These are phyloP conservation scores for Prasinococcaceae sp. DNA, from an alignment of 139 green algal genomes.

Conservation along the genomic window DNA sequence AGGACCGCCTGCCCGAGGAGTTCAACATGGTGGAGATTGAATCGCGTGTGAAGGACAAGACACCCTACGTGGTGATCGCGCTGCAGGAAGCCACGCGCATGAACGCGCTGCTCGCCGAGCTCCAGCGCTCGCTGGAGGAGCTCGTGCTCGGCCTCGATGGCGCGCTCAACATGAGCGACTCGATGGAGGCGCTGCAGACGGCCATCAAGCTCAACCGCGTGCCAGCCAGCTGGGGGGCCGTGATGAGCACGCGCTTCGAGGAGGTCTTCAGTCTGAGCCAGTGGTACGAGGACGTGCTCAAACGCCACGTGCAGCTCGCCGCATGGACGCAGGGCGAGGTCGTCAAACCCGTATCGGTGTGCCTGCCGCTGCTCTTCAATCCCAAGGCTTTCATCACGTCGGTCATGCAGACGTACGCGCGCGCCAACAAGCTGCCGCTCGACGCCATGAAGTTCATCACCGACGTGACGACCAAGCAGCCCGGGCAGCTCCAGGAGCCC, in stretches of 20 bases:
- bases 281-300: slow-evolving; percentile 57
- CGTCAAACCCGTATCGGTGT: slow-evolving; percentile 43
- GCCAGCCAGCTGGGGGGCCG: slow-evolving; percentile 51
- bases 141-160: slow-evolving; percentile 67
- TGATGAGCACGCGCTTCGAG: slow-evolving; percentile 66
- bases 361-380: slow-evolving; percentile 72
- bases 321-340: slow-evolving; percentile 50
- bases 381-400: slow-evolving; percentile 75
- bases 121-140: slow-evolving; percentile 66
- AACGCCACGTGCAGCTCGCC: slow-evolving; percentile 56
- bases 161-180: slow-evolving; percentile 68
- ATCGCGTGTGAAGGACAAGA: slow-evolving; percentile 57
- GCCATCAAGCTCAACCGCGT: slow-evolving; percentile 57
- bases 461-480: slow-evolving; percentile 41
- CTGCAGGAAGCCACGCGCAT: slow-evolving; percentile 61
- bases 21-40: slow-evolving; percentile 77
- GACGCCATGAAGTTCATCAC: slow-evolving; percentile 77
- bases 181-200: slow-evolving; percentile 57
- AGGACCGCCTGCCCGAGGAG: slow-evolving; percentile 47
- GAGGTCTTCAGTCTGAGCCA: slow-evolving; percentile 50
- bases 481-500: slow-evolving; percentile 35
- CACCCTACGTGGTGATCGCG: slow-evolving; percentile 63
- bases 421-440: slow-evolving; percentile 58
- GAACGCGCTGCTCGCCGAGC: slow-evolving; percentile 60
- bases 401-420: slow-evolving; percentile 72